These are phyloP conservation scores for Bipolaris bicolor DNA, from an alignment of 2,329 filamentous ascomycete genomes.

Conservation along the genomic window DNA sequence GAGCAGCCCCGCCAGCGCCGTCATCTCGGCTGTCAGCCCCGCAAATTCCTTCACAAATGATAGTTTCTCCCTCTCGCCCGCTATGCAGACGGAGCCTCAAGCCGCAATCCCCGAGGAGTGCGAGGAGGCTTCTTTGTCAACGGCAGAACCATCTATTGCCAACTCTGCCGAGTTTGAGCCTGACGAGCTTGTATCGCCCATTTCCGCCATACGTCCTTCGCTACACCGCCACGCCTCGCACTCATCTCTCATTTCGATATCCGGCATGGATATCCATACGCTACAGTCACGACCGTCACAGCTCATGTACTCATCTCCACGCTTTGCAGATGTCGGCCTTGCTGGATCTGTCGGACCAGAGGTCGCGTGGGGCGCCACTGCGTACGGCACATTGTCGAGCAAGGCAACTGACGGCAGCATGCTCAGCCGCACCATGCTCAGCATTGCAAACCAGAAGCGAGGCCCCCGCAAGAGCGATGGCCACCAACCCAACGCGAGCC, in stretches of 20 bases:
- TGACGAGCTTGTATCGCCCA: conserved; percentile 43
- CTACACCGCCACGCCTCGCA: conserved; percentile 76
- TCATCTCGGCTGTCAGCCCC: conserved; percentile 42
- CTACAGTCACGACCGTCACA: conserved; percentile 78
- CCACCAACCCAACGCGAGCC: conserved; percentile 24
- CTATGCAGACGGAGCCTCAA: conserved; percentile 29
- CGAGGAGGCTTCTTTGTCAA: conserved; percentile 31
- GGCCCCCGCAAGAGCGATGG: conserved; percentile 27
- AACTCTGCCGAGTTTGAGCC: conserved; percentile 35
- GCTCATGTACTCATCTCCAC: conserved; percentile 63
- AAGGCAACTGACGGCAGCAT: conserved; percentile 58
- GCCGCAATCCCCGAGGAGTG: conserved; percentile 47
- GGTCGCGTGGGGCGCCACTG: conserved; percentile 53
- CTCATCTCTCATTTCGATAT: conserved; percentile 86
- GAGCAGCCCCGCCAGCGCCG: conserved; percentile 42
- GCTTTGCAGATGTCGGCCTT: conserved; percentile 55
- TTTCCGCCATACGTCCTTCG: conserved; percentile 45
- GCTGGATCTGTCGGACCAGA: conserved; percentile 51
- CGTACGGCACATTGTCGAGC: conserved; percentile 59
- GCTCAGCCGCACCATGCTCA: conserved; percentile 61
- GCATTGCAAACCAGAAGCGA: conserved; percentile 37
- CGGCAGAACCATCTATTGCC: conserved; percentile 22
- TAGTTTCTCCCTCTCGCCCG: conserved; percentile 36
- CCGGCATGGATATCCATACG: conserved; percentile 88
- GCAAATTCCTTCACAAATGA: conserved; percentile 41